These are phyloP conservation scores for Rhizophora mangle DNA, from an alignment of 345 rosid genomes.

Conservation along the genomic window DNA sequence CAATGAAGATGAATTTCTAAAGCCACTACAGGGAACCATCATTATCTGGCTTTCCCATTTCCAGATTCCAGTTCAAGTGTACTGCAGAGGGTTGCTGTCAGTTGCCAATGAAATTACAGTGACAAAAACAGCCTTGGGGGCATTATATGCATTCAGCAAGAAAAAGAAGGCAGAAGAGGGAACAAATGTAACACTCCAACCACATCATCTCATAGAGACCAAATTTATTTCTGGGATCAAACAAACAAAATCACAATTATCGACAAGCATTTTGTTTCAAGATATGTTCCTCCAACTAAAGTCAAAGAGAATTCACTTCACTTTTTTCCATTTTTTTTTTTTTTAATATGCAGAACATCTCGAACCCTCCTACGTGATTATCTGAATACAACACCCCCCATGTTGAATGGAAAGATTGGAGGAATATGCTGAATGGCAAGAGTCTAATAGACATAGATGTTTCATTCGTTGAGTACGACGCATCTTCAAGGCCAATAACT, in stretches of 20 bases:
- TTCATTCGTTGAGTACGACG: not conserved
- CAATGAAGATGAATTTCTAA: not conserved
- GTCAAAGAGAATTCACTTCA: constrained; percentile 24
- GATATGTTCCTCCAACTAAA: constrained; percentile 14
- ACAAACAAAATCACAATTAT: constrained; percentile 14
- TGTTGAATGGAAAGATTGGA: constrained; percentile 21
- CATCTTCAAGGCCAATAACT: constrained; percentile 3
- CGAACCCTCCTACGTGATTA: constrained; percentile 26
- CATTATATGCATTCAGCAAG: no score
- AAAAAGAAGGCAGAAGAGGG: no score
- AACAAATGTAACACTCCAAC: not conserved
- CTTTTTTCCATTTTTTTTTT: constrained; percentile 7
- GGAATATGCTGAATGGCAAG: constrained; percentile 19
- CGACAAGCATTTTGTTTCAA: constrained; percentile 6
- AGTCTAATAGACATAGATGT: not conserved
- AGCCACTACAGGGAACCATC: not conserved
- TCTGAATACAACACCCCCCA: constrained; percentile 11
- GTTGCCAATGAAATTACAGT: no score
- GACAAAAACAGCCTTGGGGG: no score
- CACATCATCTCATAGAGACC: not conserved
- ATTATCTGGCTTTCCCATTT: not conserved
- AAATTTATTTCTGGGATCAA: constrained; percentile 1
- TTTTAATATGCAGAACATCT: constrained; percentile 11
- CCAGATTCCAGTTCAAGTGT: no score
- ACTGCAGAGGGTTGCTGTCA: no score